Percentiles rank a stretch among this genome's conserved stretches.
Conservation (phyloP, 129 eudicot genomes). For the Saussurea involucrata region DNA sequence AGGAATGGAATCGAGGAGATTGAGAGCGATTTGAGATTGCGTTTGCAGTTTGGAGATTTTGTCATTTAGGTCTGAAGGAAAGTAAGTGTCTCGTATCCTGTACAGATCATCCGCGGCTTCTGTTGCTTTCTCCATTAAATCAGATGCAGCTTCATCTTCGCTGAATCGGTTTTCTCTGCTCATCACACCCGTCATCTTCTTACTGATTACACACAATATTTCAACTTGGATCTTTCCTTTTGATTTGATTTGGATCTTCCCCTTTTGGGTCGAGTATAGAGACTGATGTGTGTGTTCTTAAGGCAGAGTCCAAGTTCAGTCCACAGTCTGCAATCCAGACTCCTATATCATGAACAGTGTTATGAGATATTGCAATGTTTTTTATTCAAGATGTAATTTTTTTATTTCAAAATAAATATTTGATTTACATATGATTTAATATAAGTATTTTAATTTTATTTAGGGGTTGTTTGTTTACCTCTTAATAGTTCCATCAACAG, state of each 20-base stretch:
- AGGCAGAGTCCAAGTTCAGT: not conserved
- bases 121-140: constrained; percentile 42
- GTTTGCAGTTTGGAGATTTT: constrained; percentile 44
- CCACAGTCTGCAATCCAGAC: not conserved
- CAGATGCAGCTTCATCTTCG: constrained; percentile 21
- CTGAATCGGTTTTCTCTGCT: constrained; percentile 18
- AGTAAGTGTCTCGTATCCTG: constrained; percentile 67
- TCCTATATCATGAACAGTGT: not conserved
- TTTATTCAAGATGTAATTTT: too few species aligned
- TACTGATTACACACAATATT: not conserved
- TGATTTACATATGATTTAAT: too few species aligned
- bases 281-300: too few species aligned
- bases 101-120: constrained; percentile 68
- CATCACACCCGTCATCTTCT: constrained; percentile 14
- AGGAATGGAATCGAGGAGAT: constrained; percentile 77
- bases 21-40: constrained; percentile 57
- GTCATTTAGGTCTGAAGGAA: constrained; percentile 53
- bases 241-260: not conserved
- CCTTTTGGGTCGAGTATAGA: not conserved
- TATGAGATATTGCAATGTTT: too few species aligned
- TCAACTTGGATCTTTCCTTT: not conserved
- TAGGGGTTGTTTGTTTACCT: too few species aligned
- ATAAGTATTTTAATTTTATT: too few species aligned
- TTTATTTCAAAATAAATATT: too few species aligned
- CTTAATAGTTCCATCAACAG: too few species aligned